These are phyloP conservation scores for Fusarium odoratissimum DNA, from an alignment of 2,329 filamentous ascomycete genomes.

Conservation along the genomic window DNA sequence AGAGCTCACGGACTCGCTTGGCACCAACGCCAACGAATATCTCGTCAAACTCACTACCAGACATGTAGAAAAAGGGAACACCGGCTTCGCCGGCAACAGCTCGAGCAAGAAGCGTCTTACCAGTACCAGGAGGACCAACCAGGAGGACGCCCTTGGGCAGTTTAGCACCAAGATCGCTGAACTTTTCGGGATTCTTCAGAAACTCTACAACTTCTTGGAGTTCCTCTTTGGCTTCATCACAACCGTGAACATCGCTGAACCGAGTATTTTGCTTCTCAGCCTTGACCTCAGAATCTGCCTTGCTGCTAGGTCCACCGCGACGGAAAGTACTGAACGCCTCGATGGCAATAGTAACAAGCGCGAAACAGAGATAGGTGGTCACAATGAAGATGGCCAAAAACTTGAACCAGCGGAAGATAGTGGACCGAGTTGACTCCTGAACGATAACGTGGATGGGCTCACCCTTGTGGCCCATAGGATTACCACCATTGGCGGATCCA, in stretches of 20 bases:
- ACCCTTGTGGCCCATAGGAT: slow-evolving; percentile 75
- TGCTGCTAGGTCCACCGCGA: slow-evolving; percentile 73
- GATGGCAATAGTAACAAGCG: slow-evolving; percentile 83
- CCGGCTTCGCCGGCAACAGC: slow-evolving; percentile 97
- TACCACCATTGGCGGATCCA: slow-evolving; percentile 35
- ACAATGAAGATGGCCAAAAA: slow-evolving; percentile 84
- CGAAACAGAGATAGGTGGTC: slow-evolving; percentile 81
- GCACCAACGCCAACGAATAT: slow-evolving; percentile 97
- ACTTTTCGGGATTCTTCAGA: slow-evolving; percentile 90
- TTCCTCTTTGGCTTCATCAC: slow-evolving; percentile 98
- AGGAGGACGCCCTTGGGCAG: slow-evolving; percentile 96
- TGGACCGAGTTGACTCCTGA: slow-evolving; percentile 83
- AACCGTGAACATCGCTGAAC: slow-evolving; percentile 95
- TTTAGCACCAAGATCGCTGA: slow-evolving; percentile 94
- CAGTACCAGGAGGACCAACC: slow-evolving; percentile 94
- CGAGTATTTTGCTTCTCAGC: slow-evolving; percentile 91
- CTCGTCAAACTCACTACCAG: slow-evolving; percentile 97
- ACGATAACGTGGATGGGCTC: slow-evolving; percentile 96
- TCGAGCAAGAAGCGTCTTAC: slow-evolving; percentile 94
- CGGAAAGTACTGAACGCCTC: slow-evolving; percentile 84
- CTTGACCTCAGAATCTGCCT: slow-evolving; percentile 85
- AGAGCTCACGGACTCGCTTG: slow-evolving; percentile 96
- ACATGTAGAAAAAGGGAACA: slow-evolving; percentile 99
- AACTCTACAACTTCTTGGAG: slow-evolving; percentile 98
- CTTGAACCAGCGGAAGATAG: slow-evolving; percentile 91